Percentiles rank a stretch among this genome's conserved stretches.
Evolutionary conservation across 2,329 filamentous ascomycete genomes (phyloP).

Genomic region (Fusarium acutatum): DNA sequence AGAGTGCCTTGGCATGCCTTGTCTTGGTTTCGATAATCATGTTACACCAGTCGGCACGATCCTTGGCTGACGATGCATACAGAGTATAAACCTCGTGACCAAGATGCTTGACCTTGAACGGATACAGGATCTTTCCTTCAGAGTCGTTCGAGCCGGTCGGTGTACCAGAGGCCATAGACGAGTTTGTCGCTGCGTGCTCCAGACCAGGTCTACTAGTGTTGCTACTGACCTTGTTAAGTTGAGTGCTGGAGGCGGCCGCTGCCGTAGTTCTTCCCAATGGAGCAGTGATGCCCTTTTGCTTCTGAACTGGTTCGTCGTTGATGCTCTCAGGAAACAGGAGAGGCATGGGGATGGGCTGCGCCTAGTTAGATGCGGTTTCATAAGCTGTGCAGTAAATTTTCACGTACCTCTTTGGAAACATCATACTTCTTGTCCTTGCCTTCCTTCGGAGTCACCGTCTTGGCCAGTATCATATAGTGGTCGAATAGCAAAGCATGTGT

Average conservation of each 20-base stretch:
- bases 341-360: constrained; percentile 91
- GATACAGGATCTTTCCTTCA: constrained; percentile 87
- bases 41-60: constrained; percentile 87
- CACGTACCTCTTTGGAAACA: constrained; percentile 83
- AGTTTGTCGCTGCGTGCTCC: constrained; percentile 73
- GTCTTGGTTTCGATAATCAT: constrained; percentile 97
- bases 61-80: constrained; percentile 80
- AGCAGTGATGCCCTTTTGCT: constrained; percentile 77
- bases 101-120: constrained; percentile 95
- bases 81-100: constrained; percentile 93
- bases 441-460: constrained; percentile 75
- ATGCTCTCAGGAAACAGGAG: constrained; percentile 90
- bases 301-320: constrained; percentile 89
- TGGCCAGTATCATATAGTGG: constrained; percentile 93
- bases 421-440: constrained; percentile 85
- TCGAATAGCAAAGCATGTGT: constrained; percentile 95
- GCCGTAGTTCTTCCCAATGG: constrained; percentile 67
- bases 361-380: constrained; percentile 36
- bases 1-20: constrained; percentile 85
- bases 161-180: constrained; percentile 65
- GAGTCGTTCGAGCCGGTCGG: constrained; percentile 66
- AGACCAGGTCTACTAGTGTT: constrained; percentile 67
- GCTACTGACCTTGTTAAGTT: constrained; percentile 64
- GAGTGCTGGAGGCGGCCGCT: constrained; percentile 66
- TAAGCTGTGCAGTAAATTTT: neutral